These are phyloP conservation scores for Leptographium radiaticola DNA, from an alignment of 2,329 filamentous ascomycete species.

Conservation along the genomic window DNA sequence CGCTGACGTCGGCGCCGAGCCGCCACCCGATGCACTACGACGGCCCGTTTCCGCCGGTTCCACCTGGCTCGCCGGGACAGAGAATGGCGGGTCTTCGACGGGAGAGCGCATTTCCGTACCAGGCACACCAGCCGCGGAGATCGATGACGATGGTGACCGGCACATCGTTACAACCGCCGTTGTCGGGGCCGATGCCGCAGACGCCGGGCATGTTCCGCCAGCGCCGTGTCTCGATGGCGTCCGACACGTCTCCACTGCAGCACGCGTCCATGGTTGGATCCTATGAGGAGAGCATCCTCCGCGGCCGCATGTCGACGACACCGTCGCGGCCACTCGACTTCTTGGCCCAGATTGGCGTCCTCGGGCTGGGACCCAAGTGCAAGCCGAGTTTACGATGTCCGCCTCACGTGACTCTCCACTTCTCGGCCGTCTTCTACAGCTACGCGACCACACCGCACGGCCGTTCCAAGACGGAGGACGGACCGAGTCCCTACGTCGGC, in stretches of 20 bases:
- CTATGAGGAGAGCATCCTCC: slow-evolving; percentile 91
- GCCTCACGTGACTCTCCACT: slow-evolving; percentile 77
- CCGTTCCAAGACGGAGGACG: slow-evolving; percentile 58
- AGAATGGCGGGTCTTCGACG: slow-evolving; percentile 30
- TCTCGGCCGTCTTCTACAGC: slow-evolving; percentile 93
- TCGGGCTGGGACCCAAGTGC: slow-evolving; percentile 71
- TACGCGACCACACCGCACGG: slow-evolving; percentile 58
- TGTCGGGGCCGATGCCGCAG: slow-evolving; percentile 25
- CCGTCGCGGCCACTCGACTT: slow-evolving; percentile 90
- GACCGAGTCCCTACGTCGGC: slow-evolving; percentile 91
- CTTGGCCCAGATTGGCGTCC: slow-evolving; percentile 84
- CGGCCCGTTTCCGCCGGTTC: neutral
- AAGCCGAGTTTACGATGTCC: slow-evolving; percentile 77
- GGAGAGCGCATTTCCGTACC: slow-evolving; percentile 51
- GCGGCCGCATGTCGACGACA: slow-evolving; percentile 91
- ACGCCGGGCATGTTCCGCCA: slow-evolving; percentile 37
- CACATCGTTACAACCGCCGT: slow-evolving; percentile 18
- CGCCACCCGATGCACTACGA: slow-evolving; percentile 17
- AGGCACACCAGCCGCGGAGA: slow-evolving; percentile 66
- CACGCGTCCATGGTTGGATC: slow-evolving; percentile 95
- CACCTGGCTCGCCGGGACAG: slow-evolving; percentile 5
- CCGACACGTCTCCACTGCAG: slow-evolving; percentile 65
- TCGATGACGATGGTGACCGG: slow-evolving; percentile 53
- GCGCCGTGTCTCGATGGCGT: slow-evolving; percentile 56
- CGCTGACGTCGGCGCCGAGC: slow-evolving; percentile 48